phyloP scores from a whole-genome alignment of 805 yeast genomes.

The Kodamaea neixiangensis region DNA sequence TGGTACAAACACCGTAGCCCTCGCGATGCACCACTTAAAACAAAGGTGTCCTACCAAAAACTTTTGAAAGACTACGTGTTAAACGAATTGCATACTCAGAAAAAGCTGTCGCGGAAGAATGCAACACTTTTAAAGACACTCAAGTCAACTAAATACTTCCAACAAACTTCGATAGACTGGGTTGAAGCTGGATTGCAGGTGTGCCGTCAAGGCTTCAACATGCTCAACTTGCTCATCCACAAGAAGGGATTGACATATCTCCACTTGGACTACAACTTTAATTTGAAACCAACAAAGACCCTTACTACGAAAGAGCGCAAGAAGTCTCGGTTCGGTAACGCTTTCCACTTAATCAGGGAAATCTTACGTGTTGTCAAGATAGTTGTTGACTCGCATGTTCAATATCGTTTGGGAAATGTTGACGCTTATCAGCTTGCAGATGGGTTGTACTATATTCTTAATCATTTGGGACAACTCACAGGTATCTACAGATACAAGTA shows the following conservation, averaged over 20 bases:
- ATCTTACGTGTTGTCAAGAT: conserved; percentile 80
- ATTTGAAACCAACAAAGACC: conserved; percentile 93
- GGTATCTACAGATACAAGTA: conserved; percentile 97
- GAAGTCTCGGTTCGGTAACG: conserved; percentile 92
- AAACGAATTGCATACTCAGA: conserved; percentile 57
- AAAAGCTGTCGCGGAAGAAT: conserved; percentile 25
- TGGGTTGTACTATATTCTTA: conserved; percentile 85
- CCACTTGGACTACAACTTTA: conserved; percentile 94
- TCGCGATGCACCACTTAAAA: conserved; percentile 66
- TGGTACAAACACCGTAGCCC: conserved; percentile 80
- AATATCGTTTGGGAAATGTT: conserved; percentile 82
- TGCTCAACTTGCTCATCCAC: conserved; percentile 87
- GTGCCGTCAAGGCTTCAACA: conserved; percentile 89
- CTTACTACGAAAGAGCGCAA: conserved; percentile 95
- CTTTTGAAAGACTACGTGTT: conserved; percentile 74
- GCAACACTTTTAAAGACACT: conserved; percentile 63
- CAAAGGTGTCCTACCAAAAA: conserved; percentile 85
- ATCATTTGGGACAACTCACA: conserved; percentile 93
- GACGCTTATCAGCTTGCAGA: conserved; percentile 96
- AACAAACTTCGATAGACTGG: conserved; percentile 93
- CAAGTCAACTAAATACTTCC: conserved; percentile 82
- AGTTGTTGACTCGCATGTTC: conserved; percentile 91
- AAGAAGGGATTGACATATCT: conserved; percentile 87
- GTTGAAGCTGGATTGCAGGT: conserved; percentile 97
- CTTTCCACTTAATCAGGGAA: conserved; percentile 92